Evolutionary conservation across 768 basidiomycete genomes (phyloP), one percentile per base, ranked within the genome.

Genomic region (Asterophora lycoperdoides): DNA sequence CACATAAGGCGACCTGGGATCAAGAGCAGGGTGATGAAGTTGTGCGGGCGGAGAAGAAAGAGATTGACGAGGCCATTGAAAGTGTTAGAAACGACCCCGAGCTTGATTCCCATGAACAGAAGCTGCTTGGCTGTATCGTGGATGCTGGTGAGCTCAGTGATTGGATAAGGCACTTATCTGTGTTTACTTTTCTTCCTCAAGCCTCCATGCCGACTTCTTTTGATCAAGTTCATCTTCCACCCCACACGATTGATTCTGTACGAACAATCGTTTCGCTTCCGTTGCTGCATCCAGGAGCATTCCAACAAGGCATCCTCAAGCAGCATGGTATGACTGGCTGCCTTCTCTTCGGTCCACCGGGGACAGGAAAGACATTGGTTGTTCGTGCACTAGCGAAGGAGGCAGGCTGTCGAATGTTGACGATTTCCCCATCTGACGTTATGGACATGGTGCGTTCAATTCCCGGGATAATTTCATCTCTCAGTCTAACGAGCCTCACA

Each of bases 341-440:
- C 56, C 77, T 97, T 42, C 70, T 97, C 17, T 95, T 95, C 64
- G 93, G 93, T 4, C 93, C 93, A 44, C 93, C 90, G 13, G 93
- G 93, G 36, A 80, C 78, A 9, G 93, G 93, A 2, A 95, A 95
- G 68, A 94, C 93, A 0, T 71, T 94, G 13, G 77, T 93, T 8
- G 91, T 92, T 8, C 82, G 92, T 40, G 93, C 93, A 15, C 76
- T 97, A 8, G 94, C 94, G 2, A 89, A 87, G 60, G 93, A 96
- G 65, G 91, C 91, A 41, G 94, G 93, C 4, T 93, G 92, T 56
- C 78, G 91, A 42, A 97, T 97, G 93, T 69, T 97, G 60, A 80
- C 84, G 9, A 76, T 97, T 41, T 86, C 89, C 37, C 91, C 93
- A 5, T 91, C 92, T 8, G 93, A 97, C 61, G 89, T 97, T 39